These are phyloP conservation scores for Termitomyces sp. DNA, from an alignment of 768 basidiomycete species.

Conservation along the genomic window DNA sequence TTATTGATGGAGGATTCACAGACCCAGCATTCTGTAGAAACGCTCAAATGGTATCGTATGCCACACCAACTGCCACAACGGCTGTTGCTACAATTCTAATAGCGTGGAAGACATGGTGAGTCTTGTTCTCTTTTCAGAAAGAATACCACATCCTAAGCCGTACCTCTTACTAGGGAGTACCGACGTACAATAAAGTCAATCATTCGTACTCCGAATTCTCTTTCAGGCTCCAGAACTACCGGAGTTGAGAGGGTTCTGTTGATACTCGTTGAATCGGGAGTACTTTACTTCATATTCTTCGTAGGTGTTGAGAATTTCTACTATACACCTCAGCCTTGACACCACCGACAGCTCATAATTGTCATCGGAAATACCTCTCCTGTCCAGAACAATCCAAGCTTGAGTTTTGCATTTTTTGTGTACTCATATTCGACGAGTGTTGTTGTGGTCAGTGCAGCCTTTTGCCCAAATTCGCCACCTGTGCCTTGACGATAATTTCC, in stretches of 20 bases:
- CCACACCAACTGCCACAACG: constrained; percentile 7
- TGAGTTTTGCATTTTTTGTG: constrained; percentile 6
- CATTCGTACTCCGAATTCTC: not conserved
- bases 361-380: constrained; percentile 10
- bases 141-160: not conserved
- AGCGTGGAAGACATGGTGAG: constrained; percentile 6
- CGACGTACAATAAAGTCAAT: not conserved
- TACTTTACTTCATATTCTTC: constrained; percentile 14
- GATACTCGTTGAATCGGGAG: constrained; percentile 9
- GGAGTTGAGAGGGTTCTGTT: constrained; percentile 5
- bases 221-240: not conserved
- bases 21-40: constrained; percentile 13
- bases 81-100: constrained; percentile 9
- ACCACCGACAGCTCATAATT: not conserved
- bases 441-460: constrained; percentile 6
- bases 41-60: constrained; percentile 5
- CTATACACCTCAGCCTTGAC: not conserved
- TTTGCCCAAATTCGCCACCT: not conserved
- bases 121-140: not conserved
- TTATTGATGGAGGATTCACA: constrained; percentile 12
- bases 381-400: not conserved
- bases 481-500: not conserved
- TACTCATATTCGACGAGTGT: constrained; percentile 12
- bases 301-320: not conserved
- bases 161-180: constrained; percentile 3